Base-by-base conservation (phyloP, 1,284 basidiomycete species). In the Hypsizygus ulmarius region DNA sequence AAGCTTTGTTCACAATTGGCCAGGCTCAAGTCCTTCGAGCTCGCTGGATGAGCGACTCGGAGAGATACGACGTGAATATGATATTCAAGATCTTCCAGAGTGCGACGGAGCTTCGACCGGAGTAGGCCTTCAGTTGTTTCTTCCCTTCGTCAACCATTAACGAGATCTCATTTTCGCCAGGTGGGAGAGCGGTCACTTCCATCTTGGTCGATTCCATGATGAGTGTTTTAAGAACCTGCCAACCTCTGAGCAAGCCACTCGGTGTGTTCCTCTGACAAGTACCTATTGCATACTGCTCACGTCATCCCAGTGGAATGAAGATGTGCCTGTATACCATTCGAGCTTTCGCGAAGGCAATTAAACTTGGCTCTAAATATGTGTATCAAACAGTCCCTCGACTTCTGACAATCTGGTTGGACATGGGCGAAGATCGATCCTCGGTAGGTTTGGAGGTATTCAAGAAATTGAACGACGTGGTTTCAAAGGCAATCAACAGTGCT, bases 301-400 rank as follows among this genome's bases (percentile, higher is more conserved):
- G 16, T 38, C 39, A 4, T 45, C 35, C 39, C 59, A 87, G 84
- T 36, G 78, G 78, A 7, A 60, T 78, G 37, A 77, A 70, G 51
- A 79, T 86, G 80, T 82, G 79, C 53, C 57, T 75, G 32, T 77
- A 76, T 52, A 91, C 81, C 6, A 75, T 90, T 57, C 77, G 78
- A 54, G 77, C 84, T 42, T 97, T 89, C 59, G 74, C 80, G 3
- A 82, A 79, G 54, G 90, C 94, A 0, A 83, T 96, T 46, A 75
- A 77, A 58, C 72, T 79, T 58, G 97, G 97, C 9, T 93, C 94
- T 38, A 99, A 99, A 73, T 98, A 90, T 67, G 90, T 97, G 41
- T 99, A 96, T 66, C 95, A 97, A 64, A 95, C 93, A 0, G 82
- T 99, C 59, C 96, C 97, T 0, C 83, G 97, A 30, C 77, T 98